Base-by-base conservation (phyloP, 495 filamentous ascomycete species). In the Lasiosphaeris hirsuta region DNA sequence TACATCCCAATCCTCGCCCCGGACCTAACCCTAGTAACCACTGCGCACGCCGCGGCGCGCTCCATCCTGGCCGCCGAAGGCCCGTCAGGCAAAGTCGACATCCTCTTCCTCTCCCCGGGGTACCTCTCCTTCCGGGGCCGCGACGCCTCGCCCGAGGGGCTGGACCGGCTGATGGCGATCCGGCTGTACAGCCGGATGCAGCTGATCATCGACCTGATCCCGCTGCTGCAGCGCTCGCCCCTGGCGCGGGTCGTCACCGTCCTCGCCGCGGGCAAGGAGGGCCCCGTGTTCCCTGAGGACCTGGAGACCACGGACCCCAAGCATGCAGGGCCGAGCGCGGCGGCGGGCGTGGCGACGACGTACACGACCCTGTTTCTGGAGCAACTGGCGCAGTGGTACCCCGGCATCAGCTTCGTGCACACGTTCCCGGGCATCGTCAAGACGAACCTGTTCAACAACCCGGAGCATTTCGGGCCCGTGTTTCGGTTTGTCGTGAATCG, bases 191-290 rank as follows among this genome's bases (percentile, higher is more conserved):
- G 76, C 17, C 82, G 87, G 15, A 75, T 78, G 37, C 79, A 84
- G n/a, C 86, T 86, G 67, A 73, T 78, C 9, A 50, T 69, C 13
- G 81, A 84, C 56, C 72, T 88, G 3, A 78, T 89, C 1, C 84
- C 85, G 0, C 75, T 81, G 0, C 65, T 88, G 4, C 61, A 65
- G 13, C 18, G 35, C 1, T 54, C 78, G 3, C 48, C 18, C n/a
- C 13, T 3, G n/a, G 43, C 4, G 17, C 81, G 84, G 2, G 80
- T 89, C 6, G 71, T 88, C 5, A 72, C 62, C 47, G 77, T 88
- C 10, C 60, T 78, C 1, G 75, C 65, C 0, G 77, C 65, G 0
- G 74, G 76, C 1, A 67, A 70, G 15, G 85, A 88, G 63, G 81
- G 78, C 2, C 55, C 56, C 0, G 64, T 88, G 5, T 58, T 72